Base-by-base conservation (phyloP, 371 early-diverging fungal genomes). In the Synchytrium microbalum region DNA sequence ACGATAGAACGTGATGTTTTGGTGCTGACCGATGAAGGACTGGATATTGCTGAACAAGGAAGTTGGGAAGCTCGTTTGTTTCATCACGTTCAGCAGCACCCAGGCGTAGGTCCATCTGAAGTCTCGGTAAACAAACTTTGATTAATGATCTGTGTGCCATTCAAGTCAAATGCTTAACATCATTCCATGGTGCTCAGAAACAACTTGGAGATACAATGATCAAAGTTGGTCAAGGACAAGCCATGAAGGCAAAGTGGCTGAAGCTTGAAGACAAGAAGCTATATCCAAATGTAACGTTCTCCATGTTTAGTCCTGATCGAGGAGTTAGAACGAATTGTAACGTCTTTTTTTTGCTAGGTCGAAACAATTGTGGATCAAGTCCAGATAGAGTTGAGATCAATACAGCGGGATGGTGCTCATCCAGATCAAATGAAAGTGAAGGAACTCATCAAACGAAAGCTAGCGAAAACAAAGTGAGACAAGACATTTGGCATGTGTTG, bases 61-160 rank as follows among this genome's bases (percentile, higher is more conserved):
- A 91, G 91, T 71, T 93, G 95, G 69, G 98, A 96, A 78, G 95
- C 89, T 53, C 87, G 86, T 64, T 92, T 96, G 32, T 95, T 94
- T 76, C 79, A 87, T 59, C 88, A 91, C n/a, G 83, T 95, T 61
- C 65, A 63, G 51, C 30, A 57, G 25, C 61, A 63, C 13, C 19
- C 63, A 58, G 27, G 23, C 28, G 28, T 14, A 3, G 2, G 3
- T 5, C 58, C 63, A 16, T 25, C 8, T 26, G 19, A 19, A 10
- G 24, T 65, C 2, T 16, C 26, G 30, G 30, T 62, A 27, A 14
- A 27, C 60, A 13, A 55, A 14, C 30, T 53, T 14, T n/a, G n/a
- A n/a, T n/a, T n/a, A n/a, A n/a, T n/a, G n/a, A n/a, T n/a, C n/a
- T n/a, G 1, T 25, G 25, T 14, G 32, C 28, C 10, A 24, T 25